Percentiles rank a stretch among this genome's conserved stretches.
Conservation (phyloP, 192 early-diverging fungal genomes). For the Rhizophagus clarus region DNA sequence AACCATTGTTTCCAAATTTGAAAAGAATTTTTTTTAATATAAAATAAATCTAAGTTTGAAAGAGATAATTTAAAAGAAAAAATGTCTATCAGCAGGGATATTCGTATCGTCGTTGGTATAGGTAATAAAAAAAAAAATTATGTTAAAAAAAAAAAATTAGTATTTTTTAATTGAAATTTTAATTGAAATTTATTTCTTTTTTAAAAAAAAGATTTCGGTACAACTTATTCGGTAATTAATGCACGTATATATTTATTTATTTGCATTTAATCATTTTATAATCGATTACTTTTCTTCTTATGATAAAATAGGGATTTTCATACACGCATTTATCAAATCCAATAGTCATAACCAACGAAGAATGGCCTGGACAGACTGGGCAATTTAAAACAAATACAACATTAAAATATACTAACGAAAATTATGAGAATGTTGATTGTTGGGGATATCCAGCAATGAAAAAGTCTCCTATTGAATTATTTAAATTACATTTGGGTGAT, state of each 20-base stretch:
- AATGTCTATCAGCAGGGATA: too few relatives aligned
- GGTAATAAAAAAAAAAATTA: too few relatives aligned
- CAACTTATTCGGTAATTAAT: conserved; percentile 5
- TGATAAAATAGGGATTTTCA: not conserved
- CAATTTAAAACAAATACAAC: not conserved
- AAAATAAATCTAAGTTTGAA: too few relatives aligned
- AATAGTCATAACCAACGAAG: not conserved
- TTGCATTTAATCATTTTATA: too few relatives aligned
- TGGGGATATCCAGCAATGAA: not conserved
- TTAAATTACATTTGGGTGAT: conserved; percentile 40
- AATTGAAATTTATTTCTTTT: too few relatives aligned
- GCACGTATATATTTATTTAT: not conserved
- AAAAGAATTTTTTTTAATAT: too few relatives aligned
- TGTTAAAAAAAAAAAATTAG: too few relatives aligned
- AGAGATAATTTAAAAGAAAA: too few relatives aligned
- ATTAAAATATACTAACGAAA: not conserved
- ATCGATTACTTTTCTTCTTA: too few relatives aligned
- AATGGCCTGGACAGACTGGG: not conserved
- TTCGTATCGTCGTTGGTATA: too few relatives aligned
- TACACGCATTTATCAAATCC: not conserved
- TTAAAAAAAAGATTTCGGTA: conserved; percentile 7
- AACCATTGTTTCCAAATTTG: too few relatives aligned
- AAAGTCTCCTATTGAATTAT: not conserved
- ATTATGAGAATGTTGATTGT: not conserved
- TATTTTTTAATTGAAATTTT: too few relatives aligned